phyloP scores from a whole-genome alignment of 148 eudicot genomes.

The Vaccinium corymbosum region DNA sequence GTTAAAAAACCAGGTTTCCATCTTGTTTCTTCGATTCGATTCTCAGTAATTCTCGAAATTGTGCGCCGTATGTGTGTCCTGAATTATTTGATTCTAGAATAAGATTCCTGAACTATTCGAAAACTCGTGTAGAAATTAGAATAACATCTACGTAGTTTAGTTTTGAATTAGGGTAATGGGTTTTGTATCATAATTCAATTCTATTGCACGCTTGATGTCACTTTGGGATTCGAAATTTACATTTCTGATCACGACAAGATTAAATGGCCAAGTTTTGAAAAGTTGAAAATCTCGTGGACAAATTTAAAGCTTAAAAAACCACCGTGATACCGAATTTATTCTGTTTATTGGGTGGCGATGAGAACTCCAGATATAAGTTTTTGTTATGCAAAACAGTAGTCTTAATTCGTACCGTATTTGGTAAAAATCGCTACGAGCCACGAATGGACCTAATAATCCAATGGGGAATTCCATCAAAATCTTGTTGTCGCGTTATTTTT shows the following conservation, averaged over 20 bases:
- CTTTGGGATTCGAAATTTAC: too few species aligned
- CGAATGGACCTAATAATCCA: too few species aligned
- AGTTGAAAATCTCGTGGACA: background rate
- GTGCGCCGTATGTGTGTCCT: background rate
- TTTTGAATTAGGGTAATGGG: background rate
- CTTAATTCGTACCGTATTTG: too few species aligned
- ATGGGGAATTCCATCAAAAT: too few species aligned
- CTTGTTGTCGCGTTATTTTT: too few species aligned
- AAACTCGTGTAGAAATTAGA: background rate
- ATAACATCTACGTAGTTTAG: background rate
- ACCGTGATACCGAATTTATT: background rate
- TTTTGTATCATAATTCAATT: background rate
- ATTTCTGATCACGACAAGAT: too few species aligned
- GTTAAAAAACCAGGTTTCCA: too few species aligned
- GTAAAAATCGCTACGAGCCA: too few species aligned
- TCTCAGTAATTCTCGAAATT: background rate
- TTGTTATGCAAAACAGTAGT: too few species aligned
- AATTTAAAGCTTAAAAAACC: background rate
- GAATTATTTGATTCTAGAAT: background rate
- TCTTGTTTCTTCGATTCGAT: background rate
- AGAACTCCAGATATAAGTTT: too few species aligned
- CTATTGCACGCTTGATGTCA: too few species aligned
- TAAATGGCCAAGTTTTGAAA: background rate
- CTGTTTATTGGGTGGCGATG: background rate
- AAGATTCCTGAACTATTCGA: background rate